Base-by-base conservation (phyloP, 345 rosid genomes). In the Corymbia maculata region DNA sequence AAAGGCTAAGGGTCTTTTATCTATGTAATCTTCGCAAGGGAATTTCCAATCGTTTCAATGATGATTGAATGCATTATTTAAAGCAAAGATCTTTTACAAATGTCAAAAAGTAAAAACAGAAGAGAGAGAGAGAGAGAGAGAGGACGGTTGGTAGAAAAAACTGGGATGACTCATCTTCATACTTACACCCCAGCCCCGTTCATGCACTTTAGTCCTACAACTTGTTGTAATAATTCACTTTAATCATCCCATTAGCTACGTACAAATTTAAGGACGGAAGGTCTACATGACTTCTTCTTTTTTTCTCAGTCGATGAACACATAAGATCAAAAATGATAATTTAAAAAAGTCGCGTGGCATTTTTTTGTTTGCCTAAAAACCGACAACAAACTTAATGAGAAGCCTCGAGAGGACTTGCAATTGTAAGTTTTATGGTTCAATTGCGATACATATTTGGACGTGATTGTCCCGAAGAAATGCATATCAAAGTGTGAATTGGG, bases 211-310 rank as follows among this genome's bases (percentile, higher is more conserved):
- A 2, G 6, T 36, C 7, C 44, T 4, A 16, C 32, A 70, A 70
- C 1, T 4, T 8, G 13, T 75, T 12, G 0, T 2, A 2, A 2
- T 9, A 19, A 14, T 75, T 42, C 49, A 75, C 11, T 19, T 17
- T 75, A 75, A 75, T 17, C 8, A 0, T 17, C 36, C 4, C 0
- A 0, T 75, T 42, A 19, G 49, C 49, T 36, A 4, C 14, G 0
- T 36, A 75, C 22, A 49, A 36, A 75, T 75, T 42, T 75, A 42
- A 17, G 49, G 10, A 75, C 1, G 7, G 49, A 75, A 17, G n/a
- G 14, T 64, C 1, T 64, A n/a, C 5, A 3, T n/a, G 5, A n/a
- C 19, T 64, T 64, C 13, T 32, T n/a, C 42, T 64, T 64, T 13
- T 32, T n/a, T 64, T 64, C n/a, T n/a, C 14, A 8, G n/a, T 64